These are phyloP conservation scores for Aspergillus sp. DNA, from an alignment of 2,329 filamentous ascomycete species.

Conservation along the genomic window DNA sequence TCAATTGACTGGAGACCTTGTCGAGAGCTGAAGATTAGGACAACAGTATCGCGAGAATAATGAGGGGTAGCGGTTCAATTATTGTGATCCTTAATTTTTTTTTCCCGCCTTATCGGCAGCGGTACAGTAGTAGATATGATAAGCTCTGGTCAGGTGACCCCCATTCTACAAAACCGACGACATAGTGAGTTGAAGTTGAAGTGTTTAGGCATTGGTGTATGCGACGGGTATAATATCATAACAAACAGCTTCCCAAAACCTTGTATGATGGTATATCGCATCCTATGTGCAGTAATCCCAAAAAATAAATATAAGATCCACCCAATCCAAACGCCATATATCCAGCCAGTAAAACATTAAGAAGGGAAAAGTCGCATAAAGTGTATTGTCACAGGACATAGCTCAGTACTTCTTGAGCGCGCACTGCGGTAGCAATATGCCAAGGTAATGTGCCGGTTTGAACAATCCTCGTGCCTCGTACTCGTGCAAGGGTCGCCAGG, in stretches of 20 bases:
- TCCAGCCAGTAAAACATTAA: conserved; percentile 3
- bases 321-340: conserved; percentile 12
- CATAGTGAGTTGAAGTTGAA: not conserved
- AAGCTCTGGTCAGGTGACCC: conserved; percentile 10
- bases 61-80: not conserved
- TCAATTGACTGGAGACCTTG: not conserved
- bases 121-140: conserved; percentile 12
- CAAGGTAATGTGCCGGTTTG: conserved; percentile 46
- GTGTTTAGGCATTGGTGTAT: not conserved
- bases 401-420: conserved; percentile 43
- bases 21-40: not conserved
- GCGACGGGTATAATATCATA: conserved; percentile 10
- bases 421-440: conserved; percentile 48
- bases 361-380: conserved; percentile 2
- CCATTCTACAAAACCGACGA: not conserved
- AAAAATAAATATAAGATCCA: not conserved
- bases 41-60: not conserved
- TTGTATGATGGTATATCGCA: not conserved
- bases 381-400: conserved; percentile 36
- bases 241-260: not conserved
- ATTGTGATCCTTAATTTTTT: conserved; percentile 1
- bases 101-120: conserved; percentile 4
- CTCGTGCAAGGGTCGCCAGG: conserved; percentile 43
- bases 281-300: not conserved
- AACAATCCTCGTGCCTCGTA: conserved; percentile 42